Base-by-base conservation (phyloP, 306 rosid species). In the Casuarina cunninghamiana region DNA sequence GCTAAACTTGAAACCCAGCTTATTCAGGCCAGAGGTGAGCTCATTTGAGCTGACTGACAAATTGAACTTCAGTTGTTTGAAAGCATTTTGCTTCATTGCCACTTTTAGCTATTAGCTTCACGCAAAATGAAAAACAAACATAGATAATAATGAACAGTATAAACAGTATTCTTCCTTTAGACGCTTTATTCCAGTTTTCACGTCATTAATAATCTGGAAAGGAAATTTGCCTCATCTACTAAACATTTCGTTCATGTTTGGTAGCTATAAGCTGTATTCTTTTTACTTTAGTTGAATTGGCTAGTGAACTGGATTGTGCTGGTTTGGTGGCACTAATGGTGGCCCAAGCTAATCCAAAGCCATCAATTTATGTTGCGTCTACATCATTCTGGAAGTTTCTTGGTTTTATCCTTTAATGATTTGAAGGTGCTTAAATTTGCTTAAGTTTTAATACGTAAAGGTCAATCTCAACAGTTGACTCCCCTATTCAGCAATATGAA, bases 261-360 rank as follows among this genome's bases (percentile, higher is more conserved):
- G 65, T 57, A 38, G 11, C 10, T 32, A 57, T 1, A 15, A 9
- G 65, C 65, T 2, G 6, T 10, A 21, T 58, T 51, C 57, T 51
- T 51, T 11, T 51, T 1, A 51, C n/a, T 51, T 26, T 16, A 3
- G 57, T 51, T 51, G 6, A 12, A 55, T 55, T 55, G 21, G 37
- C 62, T 55, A 7, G 57, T 51, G 41, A 62, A 62, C 19, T 37
- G 69, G 69, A 35, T 62, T 62, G 69, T 8, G 6, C 37, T 62
- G 42, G 42, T 62, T 15, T 35, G 35, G 13, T 62, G 69, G 10
- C 19, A 8, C 16, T 37, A 62, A 37, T 37, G 44, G 21, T 37
- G 43, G 69, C 10, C n/a, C 19, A 62, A 37, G 42, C 69, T 37
- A 62, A 62, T 37, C 37, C 69, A 62, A 62, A 62, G 69, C 69